phyloP scores from a whole-genome alignment of 768 basidiomycete species.

The Auriculariales sp. region DNA sequence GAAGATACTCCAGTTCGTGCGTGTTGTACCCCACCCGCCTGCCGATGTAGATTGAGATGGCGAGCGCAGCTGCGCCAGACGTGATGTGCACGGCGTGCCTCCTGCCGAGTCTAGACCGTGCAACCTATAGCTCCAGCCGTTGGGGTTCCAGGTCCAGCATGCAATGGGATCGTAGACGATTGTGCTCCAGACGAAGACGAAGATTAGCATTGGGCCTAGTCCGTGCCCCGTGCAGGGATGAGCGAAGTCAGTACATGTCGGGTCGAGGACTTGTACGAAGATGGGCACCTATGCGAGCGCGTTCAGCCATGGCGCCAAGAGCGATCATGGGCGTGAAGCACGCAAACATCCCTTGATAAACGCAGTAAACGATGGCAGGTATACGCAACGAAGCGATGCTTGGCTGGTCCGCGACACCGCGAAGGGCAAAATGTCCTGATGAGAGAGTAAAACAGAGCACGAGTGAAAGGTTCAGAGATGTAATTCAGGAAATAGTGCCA shows the following conservation, averaged over 20 bases:
- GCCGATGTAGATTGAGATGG: conserved; percentile 82
- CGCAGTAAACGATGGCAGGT: conserved; percentile 61
- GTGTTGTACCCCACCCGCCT: conserved; percentile 87
- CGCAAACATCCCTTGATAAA: conserved; percentile 88
- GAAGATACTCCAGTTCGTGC: conserved; percentile 80
- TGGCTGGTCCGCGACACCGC: conserved; percentile 57
- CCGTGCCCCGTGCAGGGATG: too few species aligned
- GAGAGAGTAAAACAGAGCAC: neutral
- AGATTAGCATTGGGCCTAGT: conserved; percentile 78
- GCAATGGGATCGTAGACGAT: conserved; percentile 89
- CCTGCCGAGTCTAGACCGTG: conserved; percentile 90
- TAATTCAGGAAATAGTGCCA: neutral
- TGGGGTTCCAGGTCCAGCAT: conserved; percentile 89
- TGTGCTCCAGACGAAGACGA: conserved; percentile 80
- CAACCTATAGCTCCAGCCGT: conserved; percentile 59
- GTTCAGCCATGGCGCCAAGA: conserved; percentile 85
- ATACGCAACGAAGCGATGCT: conserved; percentile 59
- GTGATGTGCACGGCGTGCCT: conserved; percentile 92
- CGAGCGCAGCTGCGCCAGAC: conserved; percentile 82
- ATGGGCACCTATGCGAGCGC: too few species aligned
- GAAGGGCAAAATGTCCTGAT: conserved; percentile 70
- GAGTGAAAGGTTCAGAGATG: neutral
- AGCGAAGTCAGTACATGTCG: too few species aligned
- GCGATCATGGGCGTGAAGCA: conserved; percentile 84
- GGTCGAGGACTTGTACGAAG: too few species aligned